These are phyloP conservation scores for Candida koratica DNA, from an alignment of 805 yeast species.

Conservation along the genomic window DNA sequence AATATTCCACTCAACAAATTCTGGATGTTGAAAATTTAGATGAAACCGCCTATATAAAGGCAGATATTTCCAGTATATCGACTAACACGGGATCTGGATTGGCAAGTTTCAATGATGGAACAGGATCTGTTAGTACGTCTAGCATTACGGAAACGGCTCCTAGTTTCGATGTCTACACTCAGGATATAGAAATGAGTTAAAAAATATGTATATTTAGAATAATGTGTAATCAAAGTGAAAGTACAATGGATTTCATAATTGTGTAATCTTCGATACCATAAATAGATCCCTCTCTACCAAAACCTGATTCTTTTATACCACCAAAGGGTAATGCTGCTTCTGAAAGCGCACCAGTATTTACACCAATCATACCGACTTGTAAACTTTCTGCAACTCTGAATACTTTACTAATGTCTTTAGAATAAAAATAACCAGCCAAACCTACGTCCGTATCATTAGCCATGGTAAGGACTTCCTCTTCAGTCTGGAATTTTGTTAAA, in stretches of 20 bases:
- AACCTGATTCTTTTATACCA: constrained; percentile 64
- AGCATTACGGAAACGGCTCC: constrained; percentile 3
- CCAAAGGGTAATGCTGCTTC: constrained; percentile 60
- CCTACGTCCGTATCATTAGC: constrained; percentile 74
- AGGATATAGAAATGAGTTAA: constrained; percentile 6
- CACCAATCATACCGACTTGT: constrained; percentile 79
- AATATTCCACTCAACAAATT: constrained; percentile 17
- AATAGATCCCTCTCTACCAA: constrained; percentile 66
- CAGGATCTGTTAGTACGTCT: constrained; percentile 1
- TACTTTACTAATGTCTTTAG: constrained; percentile 51
- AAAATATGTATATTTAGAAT: neutral
- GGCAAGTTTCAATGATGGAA: neutral
- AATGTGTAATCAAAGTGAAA: constrained; percentile 27
- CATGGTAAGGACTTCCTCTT: constrained; percentile 54
- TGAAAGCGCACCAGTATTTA: constrained; percentile 69
- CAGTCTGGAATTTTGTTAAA: constrained; percentile 58
- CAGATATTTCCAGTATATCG: constrained; percentile 5
- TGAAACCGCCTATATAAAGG: constrained; percentile 11
- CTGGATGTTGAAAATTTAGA: constrained; percentile 25
- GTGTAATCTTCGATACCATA: constrained; percentile 61
- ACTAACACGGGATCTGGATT: constrained; percentile 1
- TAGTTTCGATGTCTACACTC: constrained; percentile 2
- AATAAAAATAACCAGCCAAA: constrained; percentile 71
- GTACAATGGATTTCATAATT: constrained; percentile 57
- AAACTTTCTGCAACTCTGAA: constrained; percentile 63